Evolutionary conservation across 768 basidiomycete genomes (phyloP).

Genomic region (Leucosporidium yakuticum): DNA sequence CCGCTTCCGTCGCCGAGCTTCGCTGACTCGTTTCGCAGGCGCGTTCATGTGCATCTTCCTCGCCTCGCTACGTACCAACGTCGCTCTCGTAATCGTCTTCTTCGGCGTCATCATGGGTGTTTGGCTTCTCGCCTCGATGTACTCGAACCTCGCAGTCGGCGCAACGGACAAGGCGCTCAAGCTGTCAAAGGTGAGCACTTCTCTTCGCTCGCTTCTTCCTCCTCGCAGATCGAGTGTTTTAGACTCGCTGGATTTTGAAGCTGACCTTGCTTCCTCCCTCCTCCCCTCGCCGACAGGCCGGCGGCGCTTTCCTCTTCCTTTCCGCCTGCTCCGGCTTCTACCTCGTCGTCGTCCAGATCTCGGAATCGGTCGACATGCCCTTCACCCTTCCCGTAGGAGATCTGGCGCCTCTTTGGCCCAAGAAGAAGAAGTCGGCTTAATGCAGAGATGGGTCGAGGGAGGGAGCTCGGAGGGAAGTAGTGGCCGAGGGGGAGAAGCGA

Average conservation of each 20-base stretch:
- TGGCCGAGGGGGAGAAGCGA: too few relatives aligned
- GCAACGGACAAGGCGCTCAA: neutral
- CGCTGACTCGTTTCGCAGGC: neutral
- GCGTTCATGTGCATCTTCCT: constrained; percentile 8
- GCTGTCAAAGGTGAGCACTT: neutral
- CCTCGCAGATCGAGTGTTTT: neutral
- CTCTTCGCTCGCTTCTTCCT: neutral
- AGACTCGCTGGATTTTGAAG: neutral
- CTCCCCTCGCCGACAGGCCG: neutral
- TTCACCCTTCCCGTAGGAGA: constrained; percentile 15
- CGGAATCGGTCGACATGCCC: constrained; percentile 10
- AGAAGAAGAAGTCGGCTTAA: constrained; percentile 12
- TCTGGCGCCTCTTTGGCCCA: constrained; percentile 11
- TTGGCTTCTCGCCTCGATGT: constrained; percentile 9
- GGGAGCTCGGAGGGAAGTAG: too few relatives aligned
- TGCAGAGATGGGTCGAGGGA: too few relatives aligned
- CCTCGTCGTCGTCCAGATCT: constrained; percentile 7
- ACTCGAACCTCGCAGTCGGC: neutral
- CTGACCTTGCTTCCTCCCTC: too few relatives aligned
- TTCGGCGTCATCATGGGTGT: constrained; percentile 11
- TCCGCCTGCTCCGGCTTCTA: constrained; percentile 8
- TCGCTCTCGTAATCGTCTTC: constrained; percentile 9
- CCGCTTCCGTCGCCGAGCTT: neutral
- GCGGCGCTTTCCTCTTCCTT: constrained; percentile 19
- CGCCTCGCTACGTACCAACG: constrained; percentile 8